Percentiles rank a stretch among this genome's conserved stretches.
Conservation (phyloP, 2,329 filamentous ascomycete genomes). For the Cladophialophora exuberans region DNA sequence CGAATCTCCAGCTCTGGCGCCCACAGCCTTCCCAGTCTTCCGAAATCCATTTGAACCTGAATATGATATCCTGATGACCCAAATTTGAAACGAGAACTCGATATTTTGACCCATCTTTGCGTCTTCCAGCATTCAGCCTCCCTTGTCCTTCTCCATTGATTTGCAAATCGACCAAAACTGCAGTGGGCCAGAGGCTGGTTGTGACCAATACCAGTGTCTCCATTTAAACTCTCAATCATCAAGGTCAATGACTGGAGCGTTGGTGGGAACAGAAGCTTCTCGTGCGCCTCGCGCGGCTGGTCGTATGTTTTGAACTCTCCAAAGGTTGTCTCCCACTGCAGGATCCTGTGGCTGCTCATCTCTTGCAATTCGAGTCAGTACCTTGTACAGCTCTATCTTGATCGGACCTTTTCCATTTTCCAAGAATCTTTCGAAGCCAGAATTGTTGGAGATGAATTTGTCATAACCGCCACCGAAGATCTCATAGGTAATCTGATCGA, state of each 20-base stretch:
- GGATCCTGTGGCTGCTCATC: constrained; percentile 16
- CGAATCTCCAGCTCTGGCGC: no score
- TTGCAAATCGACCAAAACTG: no score
- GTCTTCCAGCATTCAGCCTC: no score
- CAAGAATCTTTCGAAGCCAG: constrained; percentile 20
- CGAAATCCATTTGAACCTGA: no score
- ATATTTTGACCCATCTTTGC: no score
- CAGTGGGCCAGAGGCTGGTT: no score
- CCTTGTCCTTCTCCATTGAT: no score
- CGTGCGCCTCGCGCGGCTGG: no score
- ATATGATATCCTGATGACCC: no score
- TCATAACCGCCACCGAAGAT: constrained; percentile 25
- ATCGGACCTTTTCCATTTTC: constrained; percentile 10
- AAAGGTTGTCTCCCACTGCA: constrained; percentile 20
- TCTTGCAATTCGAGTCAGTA: constrained; percentile 21
- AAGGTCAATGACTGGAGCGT: background rate
- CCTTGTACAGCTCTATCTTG: constrained; percentile 19
- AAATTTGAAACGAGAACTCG: no score
- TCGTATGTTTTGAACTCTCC: constrained; percentile 13
- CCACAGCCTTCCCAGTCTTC: no score
- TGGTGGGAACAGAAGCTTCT: background rate
- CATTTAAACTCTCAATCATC: background rate
- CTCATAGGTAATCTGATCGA: constrained; percentile 32
- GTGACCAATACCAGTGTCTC: no score
- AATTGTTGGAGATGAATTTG: constrained; percentile 16